phyloP scores from a whole-genome alignment of 305 asterid species.

The Rubia occidens region DNA sequence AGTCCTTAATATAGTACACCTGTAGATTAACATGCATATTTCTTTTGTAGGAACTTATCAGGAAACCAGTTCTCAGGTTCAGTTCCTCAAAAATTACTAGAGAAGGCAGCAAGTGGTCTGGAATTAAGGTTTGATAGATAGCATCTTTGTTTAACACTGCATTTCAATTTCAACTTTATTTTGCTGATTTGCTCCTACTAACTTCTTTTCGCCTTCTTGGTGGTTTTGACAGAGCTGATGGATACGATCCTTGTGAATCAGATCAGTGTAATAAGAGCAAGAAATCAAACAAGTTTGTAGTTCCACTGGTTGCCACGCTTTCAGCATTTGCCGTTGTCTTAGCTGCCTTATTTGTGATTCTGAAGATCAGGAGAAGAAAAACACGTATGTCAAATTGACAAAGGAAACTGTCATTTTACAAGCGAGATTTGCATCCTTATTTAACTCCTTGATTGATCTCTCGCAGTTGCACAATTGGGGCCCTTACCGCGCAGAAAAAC shows the following conservation, averaged over 20 bases:
- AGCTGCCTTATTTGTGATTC: constrained; percentile 10
- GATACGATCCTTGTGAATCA: constrained; percentile 12
- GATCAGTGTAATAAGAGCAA: constrained; percentile 19
- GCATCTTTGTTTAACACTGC: too few species aligned
- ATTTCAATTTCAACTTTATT: not conserved
- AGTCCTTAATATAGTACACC: too few species aligned
- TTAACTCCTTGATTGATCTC: not conserved
- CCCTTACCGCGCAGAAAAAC: not conserved
- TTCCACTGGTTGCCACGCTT: constrained; percentile 19
- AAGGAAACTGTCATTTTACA: not conserved
- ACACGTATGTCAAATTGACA: not conserved
- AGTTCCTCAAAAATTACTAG: constrained; percentile 21
- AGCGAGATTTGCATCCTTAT: not conserved
- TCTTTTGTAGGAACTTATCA: constrained; percentile 22
- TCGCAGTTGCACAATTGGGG: not conserved
- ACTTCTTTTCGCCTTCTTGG: not conserved
- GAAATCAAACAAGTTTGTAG: constrained; percentile 13
- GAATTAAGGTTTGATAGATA: constrained; percentile 13
- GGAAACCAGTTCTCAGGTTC: constrained; percentile 28
- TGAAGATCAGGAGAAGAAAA: not conserved
- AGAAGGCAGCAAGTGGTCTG: constrained; percentile 15
- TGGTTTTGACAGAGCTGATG: constrained; percentile 6
- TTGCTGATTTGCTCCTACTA: not conserved
- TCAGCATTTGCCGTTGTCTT: constrained; percentile 13
- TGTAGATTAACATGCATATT: not conserved